Conservation (phyloP, 2,329 filamentous ascomycete species). For the Microsporum audouinii region DNA sequence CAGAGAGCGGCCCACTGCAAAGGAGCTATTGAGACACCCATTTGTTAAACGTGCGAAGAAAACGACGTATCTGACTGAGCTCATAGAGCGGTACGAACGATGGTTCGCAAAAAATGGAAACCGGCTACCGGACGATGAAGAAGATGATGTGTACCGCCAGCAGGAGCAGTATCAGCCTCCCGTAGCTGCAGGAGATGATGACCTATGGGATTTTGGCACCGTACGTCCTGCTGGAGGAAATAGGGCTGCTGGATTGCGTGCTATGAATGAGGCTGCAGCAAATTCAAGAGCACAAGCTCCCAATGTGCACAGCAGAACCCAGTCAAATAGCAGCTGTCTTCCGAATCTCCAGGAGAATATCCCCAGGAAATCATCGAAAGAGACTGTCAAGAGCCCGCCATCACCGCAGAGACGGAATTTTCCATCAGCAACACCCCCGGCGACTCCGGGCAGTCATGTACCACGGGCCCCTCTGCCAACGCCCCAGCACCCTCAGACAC, state of each 20-base stretch:
- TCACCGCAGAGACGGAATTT: slow-evolving; percentile 42
- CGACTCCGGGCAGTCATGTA: slow-evolving; percentile 35
- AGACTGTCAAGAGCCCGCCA: slow-evolving; percentile 38
- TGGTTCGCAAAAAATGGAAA: slow-evolving; percentile 75
- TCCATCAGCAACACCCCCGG: slow-evolving; percentile 20
- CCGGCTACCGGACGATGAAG: slow-evolving; percentile 54
- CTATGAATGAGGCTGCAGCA: slow-evolving; percentile 69
- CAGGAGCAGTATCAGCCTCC: slow-evolving; percentile 26
- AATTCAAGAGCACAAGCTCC: slow-evolving; percentile 55
- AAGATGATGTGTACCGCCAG: slow-evolving; percentile 38
- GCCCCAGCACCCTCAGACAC: slow-evolving; percentile 39
- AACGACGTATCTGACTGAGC: slow-evolving; percentile 88
- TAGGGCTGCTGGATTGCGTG: slow-evolving; percentile 52
- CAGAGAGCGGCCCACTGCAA: slow-evolving; percentile 73
- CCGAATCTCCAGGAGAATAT: slow-evolving; percentile 20
- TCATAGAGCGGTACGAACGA: slow-evolving; percentile 80
- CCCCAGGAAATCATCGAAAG: slow-evolving; percentile 19
- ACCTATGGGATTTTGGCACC: slow-evolving; percentile 98
- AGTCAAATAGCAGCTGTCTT: slow-evolving; percentile 3
- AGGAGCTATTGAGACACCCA: slow-evolving; percentile 74
- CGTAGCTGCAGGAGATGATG: slow-evolving; percentile 54
- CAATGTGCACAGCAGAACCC: slow-evolving; percentile 33
- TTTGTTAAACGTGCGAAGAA: slow-evolving; percentile 89
- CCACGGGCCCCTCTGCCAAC: slow-evolving; percentile 50
- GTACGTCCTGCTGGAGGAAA: slow-evolving; percentile 67